These are phyloP conservation scores for Pythium scleroteichum DNA, from an alignment of 352 stramenopile genomes.

Conservation along the genomic window DNA sequence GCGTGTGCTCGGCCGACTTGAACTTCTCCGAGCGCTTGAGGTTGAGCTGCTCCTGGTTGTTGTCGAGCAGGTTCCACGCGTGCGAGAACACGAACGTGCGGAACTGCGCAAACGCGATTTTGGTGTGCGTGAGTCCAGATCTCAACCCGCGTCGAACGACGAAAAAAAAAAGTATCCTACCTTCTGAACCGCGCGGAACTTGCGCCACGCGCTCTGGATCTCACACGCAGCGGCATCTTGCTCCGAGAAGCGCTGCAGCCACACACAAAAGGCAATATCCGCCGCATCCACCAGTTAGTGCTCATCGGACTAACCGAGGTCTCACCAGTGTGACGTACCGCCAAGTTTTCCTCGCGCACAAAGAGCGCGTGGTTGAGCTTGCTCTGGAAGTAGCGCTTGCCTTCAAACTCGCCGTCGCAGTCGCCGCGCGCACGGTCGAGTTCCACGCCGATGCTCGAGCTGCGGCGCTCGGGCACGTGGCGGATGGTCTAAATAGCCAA, in stretches of 20 bases:
- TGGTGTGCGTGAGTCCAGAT: no score
- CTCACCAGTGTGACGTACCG: slow-evolving; percentile 32
- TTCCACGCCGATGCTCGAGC: slow-evolving; percentile 79
- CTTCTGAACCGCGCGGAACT: slow-evolving; percentile 72
- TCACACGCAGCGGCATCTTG: slow-evolving; percentile 71
- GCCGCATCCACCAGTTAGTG: no score
- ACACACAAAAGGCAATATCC: no score
- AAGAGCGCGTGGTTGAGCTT: slow-evolving; percentile 83
- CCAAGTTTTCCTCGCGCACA: slow-evolving; percentile 77
- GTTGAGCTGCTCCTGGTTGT: slow-evolving; percentile 89
- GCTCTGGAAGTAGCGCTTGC: slow-evolving; percentile 81
- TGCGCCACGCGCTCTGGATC: slow-evolving; percentile 77
- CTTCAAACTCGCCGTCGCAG: slow-evolving; percentile 73
- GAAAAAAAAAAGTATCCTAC: no score
- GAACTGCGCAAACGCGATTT: slow-evolving; percentile 43
- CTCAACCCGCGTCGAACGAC: no score
- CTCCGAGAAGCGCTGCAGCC: slow-evolving; percentile 67
- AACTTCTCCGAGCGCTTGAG: slow-evolving; percentile 86
- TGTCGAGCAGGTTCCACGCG: slow-evolving; percentile 90
- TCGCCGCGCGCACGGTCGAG: slow-evolving; percentile 78
- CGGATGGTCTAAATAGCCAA: slow-evolving; percentile 49
- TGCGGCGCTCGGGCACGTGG: slow-evolving; percentile 58
- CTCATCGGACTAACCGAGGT: no score
- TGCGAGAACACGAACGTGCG: slow-evolving; percentile 75
- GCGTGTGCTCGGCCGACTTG: slow-evolving; percentile 79